phyloP scores from a whole-genome alignment of 1,139 yeast species.

The Zhuliangozyma parablackwelliae region DNA sequence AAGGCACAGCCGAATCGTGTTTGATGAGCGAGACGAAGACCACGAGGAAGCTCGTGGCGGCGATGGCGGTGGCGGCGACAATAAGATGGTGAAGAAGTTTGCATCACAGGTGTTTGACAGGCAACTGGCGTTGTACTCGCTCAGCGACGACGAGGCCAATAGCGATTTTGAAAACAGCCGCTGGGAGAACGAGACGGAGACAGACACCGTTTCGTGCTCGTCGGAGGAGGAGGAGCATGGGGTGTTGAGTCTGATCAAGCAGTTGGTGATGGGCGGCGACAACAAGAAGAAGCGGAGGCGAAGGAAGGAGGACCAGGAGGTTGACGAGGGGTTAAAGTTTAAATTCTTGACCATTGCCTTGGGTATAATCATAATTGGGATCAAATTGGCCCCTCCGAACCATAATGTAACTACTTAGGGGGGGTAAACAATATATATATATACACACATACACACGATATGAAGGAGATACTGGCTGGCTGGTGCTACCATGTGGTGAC shows the following conservation, averaged over 20 bases:
- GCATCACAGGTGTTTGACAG: constrained; percentile 32
- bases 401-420: constrained; percentile 1
- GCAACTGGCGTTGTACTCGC: constrained; percentile 4
- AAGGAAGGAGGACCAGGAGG: constrained; percentile 19
- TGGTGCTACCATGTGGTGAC: too few relatives aligned
- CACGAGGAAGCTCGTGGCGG: constrained; percentile 1
- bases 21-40: constrained; percentile 8
- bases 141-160: constrained; percentile 10
- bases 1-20: constrained; percentile 3
- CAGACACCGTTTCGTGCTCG: constrained; percentile 6
- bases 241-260: constrained; percentile 32
- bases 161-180: constrained; percentile 14
- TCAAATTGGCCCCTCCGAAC: constrained; percentile 30
- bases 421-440: too few relatives aligned
- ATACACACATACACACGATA: too few relatives aligned
- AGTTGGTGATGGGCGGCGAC: constrained; percentile 28
- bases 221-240: constrained; percentile 20
- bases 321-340: constrained; percentile 40
- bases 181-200: constrained; percentile 10
- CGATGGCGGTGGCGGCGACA: constrained; percentile 3
- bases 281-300: constrained; percentile 16
- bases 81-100: constrained; percentile 25
- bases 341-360: constrained; percentile 43
- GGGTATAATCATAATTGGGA: constrained; percentile 41
- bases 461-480: too few relatives aligned